Conservation (phyloP, 805 yeast species). For the Nakazawaea pomicola region DNA sequence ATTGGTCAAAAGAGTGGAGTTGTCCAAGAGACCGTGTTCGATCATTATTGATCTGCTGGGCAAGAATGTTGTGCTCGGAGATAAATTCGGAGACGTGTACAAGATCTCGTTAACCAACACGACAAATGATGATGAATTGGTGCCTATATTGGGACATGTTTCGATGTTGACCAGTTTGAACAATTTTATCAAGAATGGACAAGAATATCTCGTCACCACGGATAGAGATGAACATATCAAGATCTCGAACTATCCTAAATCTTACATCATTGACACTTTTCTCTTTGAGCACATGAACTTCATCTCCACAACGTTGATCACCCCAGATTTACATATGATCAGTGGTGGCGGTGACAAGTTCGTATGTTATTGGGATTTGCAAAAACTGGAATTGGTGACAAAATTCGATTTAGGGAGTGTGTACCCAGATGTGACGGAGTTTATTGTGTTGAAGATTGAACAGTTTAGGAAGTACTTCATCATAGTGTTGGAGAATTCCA, state of each 20-base stretch:
- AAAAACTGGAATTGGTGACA: constrained; percentile 32
- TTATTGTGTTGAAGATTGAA: constrained; percentile 15
- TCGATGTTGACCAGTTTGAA: constrained; percentile 86
- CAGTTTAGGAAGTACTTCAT: constrained; percentile 30
- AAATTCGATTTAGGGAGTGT: constrained; percentile 43
- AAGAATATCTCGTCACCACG: constrained; percentile 61
- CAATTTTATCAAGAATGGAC: constrained; percentile 37
- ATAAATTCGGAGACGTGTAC: constrained; percentile 95
- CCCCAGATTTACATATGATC: constrained; percentile 48
- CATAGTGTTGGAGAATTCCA: constrained; percentile 30
- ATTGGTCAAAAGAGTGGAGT: constrained; percentile 63
- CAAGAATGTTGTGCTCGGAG: constrained; percentile 63
- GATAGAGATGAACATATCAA: constrained; percentile 97
- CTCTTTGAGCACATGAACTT: constrained; percentile 85
- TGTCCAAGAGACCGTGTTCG: constrained; percentile 92
- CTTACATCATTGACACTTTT: constrained; percentile 75
- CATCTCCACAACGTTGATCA: constrained; percentile 60
- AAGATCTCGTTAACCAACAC: constrained; percentile 38
- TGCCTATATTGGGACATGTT: constrained; percentile 90
- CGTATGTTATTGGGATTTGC: constrained; percentile 79
- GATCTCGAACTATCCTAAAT: constrained; percentile 72
- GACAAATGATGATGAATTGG: constrained; percentile 20
- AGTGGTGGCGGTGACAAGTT: constrained; percentile 92
- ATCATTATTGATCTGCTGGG: constrained; percentile 54
- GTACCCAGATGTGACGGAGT: neutral